Evolutionary conservation across 1,284 basidiomycete genomes (phyloP).

Genomic region (Afroboletus lepidellus): DNA sequence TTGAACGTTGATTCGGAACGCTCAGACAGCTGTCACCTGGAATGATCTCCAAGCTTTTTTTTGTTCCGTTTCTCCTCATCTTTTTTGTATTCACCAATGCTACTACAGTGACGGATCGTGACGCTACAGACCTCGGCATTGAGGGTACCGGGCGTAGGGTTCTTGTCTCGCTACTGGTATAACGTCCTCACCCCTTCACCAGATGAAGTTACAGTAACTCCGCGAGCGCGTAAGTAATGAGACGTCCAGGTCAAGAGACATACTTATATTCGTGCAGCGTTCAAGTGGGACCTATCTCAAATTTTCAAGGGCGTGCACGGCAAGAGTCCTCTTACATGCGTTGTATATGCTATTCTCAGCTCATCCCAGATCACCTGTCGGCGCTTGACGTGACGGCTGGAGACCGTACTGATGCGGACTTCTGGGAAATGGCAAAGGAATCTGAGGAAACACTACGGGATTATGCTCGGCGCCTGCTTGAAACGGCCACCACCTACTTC

Average conservation of each 20-base stretch:
- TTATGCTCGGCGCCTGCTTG: constrained; percentile 8
- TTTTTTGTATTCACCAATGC: background rate
- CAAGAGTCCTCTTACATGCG: background rate
- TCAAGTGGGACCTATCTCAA: background rate
- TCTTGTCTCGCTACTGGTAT: background rate
- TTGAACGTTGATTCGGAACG: no score
- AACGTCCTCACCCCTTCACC: background rate
- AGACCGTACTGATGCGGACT: background rate
- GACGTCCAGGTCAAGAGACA: background rate
- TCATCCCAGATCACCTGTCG: background rate
- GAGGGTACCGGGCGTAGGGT: background rate
- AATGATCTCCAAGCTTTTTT: no score
- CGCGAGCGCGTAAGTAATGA: constrained; percentile 1
- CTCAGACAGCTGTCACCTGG: no score
- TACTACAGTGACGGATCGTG: background rate
- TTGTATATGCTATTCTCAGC: background rate
- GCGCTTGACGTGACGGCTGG: background rate
- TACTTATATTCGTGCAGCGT: constrained; percentile 1
- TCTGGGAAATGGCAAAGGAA: constrained; percentile 10
- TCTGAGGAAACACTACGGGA: constrained; percentile 2
- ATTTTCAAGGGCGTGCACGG: background rate
- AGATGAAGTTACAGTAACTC: background rate
- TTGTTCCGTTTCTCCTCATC: background rate
- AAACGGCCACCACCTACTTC: background rate
- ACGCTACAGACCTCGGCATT: background rate